phyloP scores from a whole-genome alignment of 345 rosid species.

The Citrus cavaleriei region DNA sequence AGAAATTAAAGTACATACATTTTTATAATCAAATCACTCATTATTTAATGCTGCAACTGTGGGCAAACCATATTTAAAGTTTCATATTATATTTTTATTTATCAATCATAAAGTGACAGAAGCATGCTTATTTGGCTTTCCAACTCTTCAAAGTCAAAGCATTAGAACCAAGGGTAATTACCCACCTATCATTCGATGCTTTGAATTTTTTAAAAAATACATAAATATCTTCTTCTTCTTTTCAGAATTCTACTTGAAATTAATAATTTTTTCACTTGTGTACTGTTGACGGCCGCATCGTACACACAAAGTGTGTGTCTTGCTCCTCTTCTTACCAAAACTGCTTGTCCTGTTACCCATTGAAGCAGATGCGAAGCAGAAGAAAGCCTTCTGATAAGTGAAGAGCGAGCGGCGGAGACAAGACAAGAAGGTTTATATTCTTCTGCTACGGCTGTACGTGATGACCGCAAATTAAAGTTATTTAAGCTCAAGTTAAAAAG shows the following conservation, averaged over 20 bases:
- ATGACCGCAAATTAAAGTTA: no score
- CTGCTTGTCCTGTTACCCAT: slow-evolving; percentile 93
- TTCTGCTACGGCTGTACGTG: no score
- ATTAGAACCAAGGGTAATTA: no score
- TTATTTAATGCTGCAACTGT: neutral
- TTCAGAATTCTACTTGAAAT: no score
- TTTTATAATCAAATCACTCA: neutral
- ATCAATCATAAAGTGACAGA: slow-evolving; percentile 4
- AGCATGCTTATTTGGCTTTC: slow-evolving; percentile 20
- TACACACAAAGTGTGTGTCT: slow-evolving; percentile 94
- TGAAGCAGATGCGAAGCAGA: neutral
- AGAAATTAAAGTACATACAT: neutral
- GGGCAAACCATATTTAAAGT: neutral
- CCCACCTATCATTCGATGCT: no score
- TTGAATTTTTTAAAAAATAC: no score
- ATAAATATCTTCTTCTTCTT: no score
- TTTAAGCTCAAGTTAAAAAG: no score
- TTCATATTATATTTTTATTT: neutral
- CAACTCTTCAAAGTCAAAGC: neutral
- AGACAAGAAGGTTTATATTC: neutral
- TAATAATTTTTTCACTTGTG: no score
- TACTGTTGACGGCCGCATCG: slow-evolving; percentile 96
- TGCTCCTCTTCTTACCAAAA: slow-evolving; percentile 96
- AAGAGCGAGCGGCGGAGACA: neutral
- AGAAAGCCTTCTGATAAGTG: neutral